phyloP scores from a whole-genome alignment of 2,329 filamentous ascomycete genomes.

The Shiraia sp. region DNA sequence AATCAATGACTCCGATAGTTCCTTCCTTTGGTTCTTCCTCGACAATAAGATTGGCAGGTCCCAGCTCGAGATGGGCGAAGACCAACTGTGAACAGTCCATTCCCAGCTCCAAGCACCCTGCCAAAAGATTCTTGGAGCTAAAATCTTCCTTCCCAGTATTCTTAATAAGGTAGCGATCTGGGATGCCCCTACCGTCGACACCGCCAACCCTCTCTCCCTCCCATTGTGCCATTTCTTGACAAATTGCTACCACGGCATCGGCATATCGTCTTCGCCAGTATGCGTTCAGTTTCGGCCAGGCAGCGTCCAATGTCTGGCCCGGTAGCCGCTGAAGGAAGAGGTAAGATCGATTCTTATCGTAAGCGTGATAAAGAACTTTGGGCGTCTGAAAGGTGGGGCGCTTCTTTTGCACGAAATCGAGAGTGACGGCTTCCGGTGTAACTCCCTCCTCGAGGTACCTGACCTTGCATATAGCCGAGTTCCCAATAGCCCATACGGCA shows the following conservation, averaged over 20 bases:
- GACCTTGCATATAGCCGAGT: constrained; percentile 26
- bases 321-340: constrained; percentile 26
- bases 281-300: constrained; percentile 30
- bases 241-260: constrained; percentile 12
- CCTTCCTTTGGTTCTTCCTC: constrained; percentile 14
- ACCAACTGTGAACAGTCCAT: constrained; percentile 35
- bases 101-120: constrained; percentile 13
- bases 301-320: constrained; percentile 26
- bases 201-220: constrained; percentile 4
- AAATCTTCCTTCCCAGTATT: constrained; percentile 2
- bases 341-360: constrained; percentile 27
- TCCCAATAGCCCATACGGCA: constrained; percentile 22
- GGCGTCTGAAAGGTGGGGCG: constrained; percentile 12
- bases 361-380: constrained; percentile 15
- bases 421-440: constrained; percentile 12
- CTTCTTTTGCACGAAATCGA: constrained; percentile 9
- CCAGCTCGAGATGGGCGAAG: constrained; percentile 39
- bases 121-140: constrained; percentile 1
- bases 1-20: constrained; percentile 36
- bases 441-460: constrained; percentile 11
- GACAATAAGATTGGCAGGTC: constrained; percentile 36
- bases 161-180: constrained; percentile 5
- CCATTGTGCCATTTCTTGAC: constrained; percentile 11
- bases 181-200: constrained; percentile 5
- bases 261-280: constrained; percentile 23